Percentiles rank a stretch among this genome's conserved stretches.
Conservation (phyloP, 2,329 filamentous ascomycete genomes). For the Mycosphaerella arachidis region DNA sequence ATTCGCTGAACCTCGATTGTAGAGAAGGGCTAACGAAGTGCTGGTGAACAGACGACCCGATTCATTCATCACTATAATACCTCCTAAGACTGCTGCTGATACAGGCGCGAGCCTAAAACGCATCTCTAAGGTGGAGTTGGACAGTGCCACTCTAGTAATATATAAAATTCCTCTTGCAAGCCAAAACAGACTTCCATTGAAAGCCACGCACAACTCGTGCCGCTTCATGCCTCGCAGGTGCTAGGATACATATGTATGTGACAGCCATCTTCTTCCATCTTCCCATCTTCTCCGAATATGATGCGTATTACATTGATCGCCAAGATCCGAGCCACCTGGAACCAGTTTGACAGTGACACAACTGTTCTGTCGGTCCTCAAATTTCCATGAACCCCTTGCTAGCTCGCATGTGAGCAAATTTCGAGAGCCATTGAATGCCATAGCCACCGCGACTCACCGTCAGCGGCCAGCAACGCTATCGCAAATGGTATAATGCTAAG, state of each 20-base stretch:
- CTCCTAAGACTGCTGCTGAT: not conserved
- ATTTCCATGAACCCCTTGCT: not conserved
- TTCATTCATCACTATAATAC: not conserved
- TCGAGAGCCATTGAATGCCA: conserved; percentile 3
- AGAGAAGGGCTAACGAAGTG: not conserved
- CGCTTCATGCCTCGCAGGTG: not conserved
- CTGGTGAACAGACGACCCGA: not conserved
- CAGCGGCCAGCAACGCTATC: conserved; percentile 3
- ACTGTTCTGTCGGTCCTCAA: conserved; percentile 7
- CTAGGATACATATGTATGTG: conserved; percentile 4
- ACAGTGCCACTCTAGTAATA: not conserved
- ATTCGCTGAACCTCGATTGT: too few relatives aligned
- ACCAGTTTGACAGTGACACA: not conserved
- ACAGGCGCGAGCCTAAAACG: not conserved
- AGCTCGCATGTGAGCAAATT: conserved; percentile 1
- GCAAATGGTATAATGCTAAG: conserved; percentile 23
- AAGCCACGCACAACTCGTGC: not conserved
- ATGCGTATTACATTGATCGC: conserved; percentile 6
- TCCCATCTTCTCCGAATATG: not conserved
- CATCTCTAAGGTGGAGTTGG: not conserved
- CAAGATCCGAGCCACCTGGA: not conserved
- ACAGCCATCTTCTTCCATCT: conserved; percentile 3
- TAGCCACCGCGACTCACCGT: conserved; percentile 1
- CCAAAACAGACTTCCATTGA: not conserved
- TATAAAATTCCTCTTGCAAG: not conserved